Evolutionary conservation across 2,329 filamentous ascomycete species (phyloP).

Genomic region (Alternaria arborescens): DNA sequence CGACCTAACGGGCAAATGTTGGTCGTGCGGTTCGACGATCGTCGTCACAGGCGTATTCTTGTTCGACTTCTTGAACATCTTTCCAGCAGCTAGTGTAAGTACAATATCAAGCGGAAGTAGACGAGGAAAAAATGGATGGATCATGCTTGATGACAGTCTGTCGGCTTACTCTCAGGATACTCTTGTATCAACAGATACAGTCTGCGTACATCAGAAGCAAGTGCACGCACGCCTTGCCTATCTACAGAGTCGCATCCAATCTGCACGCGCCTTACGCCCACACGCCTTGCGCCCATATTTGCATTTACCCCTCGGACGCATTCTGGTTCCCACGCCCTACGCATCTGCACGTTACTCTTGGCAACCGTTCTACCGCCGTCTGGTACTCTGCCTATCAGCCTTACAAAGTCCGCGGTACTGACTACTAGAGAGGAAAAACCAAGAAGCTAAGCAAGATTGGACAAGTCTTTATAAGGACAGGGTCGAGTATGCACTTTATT

Average conservation of each 20-base stretch:
- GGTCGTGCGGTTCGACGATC: background rate
- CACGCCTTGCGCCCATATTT: background rate
- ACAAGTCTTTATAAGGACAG: background rate
- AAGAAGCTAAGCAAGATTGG: background rate
- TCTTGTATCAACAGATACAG: background rate
- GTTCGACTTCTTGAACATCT: background rate
- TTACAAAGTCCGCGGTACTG: background rate
- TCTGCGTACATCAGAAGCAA: background rate
- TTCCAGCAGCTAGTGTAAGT: background rate
- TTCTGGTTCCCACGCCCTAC: background rate
- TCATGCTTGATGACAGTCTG: background rate
- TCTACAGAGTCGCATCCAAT: no score
- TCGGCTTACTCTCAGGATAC: background rate
- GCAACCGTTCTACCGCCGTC: background rate
- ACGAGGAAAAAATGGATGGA: background rate
- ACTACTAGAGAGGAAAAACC: background rate
- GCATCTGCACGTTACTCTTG: background rate
- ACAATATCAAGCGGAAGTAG: background rate
- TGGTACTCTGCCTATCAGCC: background rate
- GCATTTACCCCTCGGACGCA: background rate
- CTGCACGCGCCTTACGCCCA: background rate
- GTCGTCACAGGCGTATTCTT: background rate
- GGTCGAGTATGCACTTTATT: background rate
- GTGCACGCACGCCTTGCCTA: background rate
- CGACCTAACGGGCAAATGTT: background rate